Base-by-base conservation (phyloP, 768 basidiomycete genomes). In the Sarcomyxa edulis region DNA sequence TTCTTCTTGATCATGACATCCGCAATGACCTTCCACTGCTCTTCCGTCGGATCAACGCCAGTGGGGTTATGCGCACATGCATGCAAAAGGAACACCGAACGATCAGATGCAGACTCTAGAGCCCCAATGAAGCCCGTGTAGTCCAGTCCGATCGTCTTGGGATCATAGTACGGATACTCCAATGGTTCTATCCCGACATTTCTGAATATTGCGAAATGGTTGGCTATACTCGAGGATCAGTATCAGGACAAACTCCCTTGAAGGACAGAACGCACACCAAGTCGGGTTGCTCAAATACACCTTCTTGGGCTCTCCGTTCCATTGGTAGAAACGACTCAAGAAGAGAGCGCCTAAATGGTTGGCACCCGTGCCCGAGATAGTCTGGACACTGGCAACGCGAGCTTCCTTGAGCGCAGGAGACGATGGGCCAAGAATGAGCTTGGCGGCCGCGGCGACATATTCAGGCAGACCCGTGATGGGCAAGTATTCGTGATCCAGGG, bases 61-160 rank as follows among this genome's bases (percentile, higher is more conserved):
- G 95, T 98, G 6, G 93, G 94, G 56, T 98, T 98, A 62, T 98
- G 94, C 27, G 93, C 94, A 57, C 93, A 96, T 7, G 84, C 89
- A 54, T 98, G 94, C 28, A 99, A 62, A 46, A 99, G 65, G 62
- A 98, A 84, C 40, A 93, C 83, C 3, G 91, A 94, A 14, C 81
- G 76, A 8, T 71, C 61, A 5, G 86, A 79, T 1, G 90, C 90
- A 33, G 55, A 65, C 51, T 78, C 54, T 48, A 94, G 60, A 8
- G 77, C 50, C 11, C 59, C 59, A 35, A 83, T 59, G 53, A 93
- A 76, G 16, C 85, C 86, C 18, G 64, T 55, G 50, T 81, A 86
- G 55, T 94, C 89, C 27, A 98, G 72, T 9, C 83, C 88, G 51
- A 94, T 86, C 11, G 91, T 96, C 60, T 77, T 74, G 26, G 89